Evolutionary conservation across 2,329 filamentous ascomycete species (phyloP).

Genomic region (Sordariomycetes sp.): DNA sequence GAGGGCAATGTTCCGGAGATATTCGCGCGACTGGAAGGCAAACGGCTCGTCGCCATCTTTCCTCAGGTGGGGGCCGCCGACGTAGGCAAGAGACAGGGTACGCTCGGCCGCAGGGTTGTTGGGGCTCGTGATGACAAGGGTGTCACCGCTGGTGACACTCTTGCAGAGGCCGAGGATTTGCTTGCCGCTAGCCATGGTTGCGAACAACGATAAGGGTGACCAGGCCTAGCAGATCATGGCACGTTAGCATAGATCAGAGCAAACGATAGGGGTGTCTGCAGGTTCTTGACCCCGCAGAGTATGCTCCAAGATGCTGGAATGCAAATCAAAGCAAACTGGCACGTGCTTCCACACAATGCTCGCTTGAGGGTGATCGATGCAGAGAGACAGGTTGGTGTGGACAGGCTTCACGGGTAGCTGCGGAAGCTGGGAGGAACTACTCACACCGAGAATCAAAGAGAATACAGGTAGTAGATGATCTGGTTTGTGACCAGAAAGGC

Average conservation of each 20-base stretch:
- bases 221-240: background rate
- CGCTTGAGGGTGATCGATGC: background rate
- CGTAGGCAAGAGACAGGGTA: slow-evolving; percentile 82
- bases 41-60: slow-evolving; percentile 88
- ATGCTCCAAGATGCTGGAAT: background rate
- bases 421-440: background rate
- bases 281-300: background rate
- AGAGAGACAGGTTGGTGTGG: background rate
- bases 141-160: slow-evolving; percentile 89
- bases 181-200: slow-evolving; percentile 17
- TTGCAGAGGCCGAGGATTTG: slow-evolving; percentile 66
- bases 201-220: background rate
- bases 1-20: slow-evolving; percentile 70
- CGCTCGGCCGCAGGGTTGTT: slow-evolving; percentile 76
- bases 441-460: background rate
- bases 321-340: background rate
- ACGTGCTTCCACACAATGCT: background rate
- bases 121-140: slow-evolving; percentile 70
- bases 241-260: background rate
- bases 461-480: background rate
- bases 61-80: slow-evolving; percentile 75
- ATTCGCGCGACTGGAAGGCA: slow-evolving; percentile 91
- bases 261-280: background rate
- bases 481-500: background rate
- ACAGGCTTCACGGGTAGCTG: background rate